Base-by-base conservation (phyloP, 257 asterid species). In the Ehretia macrophylla region DNA sequence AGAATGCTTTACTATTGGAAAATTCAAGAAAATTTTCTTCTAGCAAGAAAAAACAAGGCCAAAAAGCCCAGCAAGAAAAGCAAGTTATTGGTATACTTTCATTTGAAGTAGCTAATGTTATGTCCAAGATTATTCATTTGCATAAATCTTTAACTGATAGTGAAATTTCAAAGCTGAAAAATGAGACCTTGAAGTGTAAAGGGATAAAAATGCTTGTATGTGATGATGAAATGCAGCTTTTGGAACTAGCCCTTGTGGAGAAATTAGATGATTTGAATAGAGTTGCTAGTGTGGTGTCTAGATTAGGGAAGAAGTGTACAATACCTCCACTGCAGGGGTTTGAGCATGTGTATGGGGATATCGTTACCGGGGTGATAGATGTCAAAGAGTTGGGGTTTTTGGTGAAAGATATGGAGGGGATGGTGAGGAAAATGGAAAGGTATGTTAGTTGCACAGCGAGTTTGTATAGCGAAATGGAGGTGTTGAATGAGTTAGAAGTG, bases 91-190 rank as follows among this genome's bases (percentile, higher is more conserved):
- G 97, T 1, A 93, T 93, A 63, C 79, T 93, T 16, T 88, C 97
- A 18, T 93, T 93, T 68, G 99, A 93, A 74, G 97, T 89, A 55
- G 97, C 97, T 74, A 93, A 89, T 77, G 82, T 93, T 53, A 93
- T 93, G 99, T 86, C 96, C 60, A 93, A 83, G 69, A 72, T 89
- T 75, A 73, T 93, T 70, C 81, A 86, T 68, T 70, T 88, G 65
- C 94, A 93, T 60, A 93, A 83, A 60, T 89, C 97, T 27, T 69
- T 93, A 68, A 56, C 84, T 64, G 87, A 83, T 16, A 27, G n/a
- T 37, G 99, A 84, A 67, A 72, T 84, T 8, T 56, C 46, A 12
- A 86, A 63, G 84, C 88, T 93, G 35, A 88, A 81, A 67, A 81
- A 79, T 60, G 99, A 93, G 79, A 89, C 87, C 87, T 77, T 93